Evolutionary conservation across 2,329 filamentous ascomycete genomes (phyloP), one percentile per base, ranked within the genome.

Genomic region (Gremmenia infestans): DNA sequence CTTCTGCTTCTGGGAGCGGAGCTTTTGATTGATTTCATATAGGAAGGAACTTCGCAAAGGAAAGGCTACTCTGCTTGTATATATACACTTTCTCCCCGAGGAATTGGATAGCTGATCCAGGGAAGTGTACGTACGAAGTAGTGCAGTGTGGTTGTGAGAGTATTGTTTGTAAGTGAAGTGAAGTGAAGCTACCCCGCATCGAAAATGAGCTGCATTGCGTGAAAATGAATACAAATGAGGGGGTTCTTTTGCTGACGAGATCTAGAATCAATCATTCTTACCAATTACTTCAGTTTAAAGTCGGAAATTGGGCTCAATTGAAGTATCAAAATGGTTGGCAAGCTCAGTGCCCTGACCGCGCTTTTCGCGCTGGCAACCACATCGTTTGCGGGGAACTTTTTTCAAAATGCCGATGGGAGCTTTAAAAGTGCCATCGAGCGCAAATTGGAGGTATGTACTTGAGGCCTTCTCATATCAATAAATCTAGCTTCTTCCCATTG

Each of bases 251-350:
- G 40, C 46, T 57, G 45, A 53, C 50, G n/a, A 51, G 28, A 37
- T 50, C 17, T 53, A 50, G 54, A 39, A 46, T 25, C 19, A 23
- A 11, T 47, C 32, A 45, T 37, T 42, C 14, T 12, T 12, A 32
- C 9, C 9, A 4, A 32, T 32, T 32, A 11, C 11, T 32, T 8
- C 28, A 11, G 3, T 32, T 11, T 32, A 4, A 12, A 45, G 2
- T 7, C 12, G 42, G 22, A 12, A 25, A 19, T 25, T 47, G 14
- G 6, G 45, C 46, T 23, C 14, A 36, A 19, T 36, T 42, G 17
- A 48, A 25, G 19, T 32, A 32, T 58, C 53, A 62, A 47, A 25
- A 65, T 66, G 64, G 60, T 63, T 25, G 56, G 50, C 40, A 56
- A 52, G 48, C 45, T 60, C 40, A 50, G 40, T 14, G 45, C 55